Evolutionary conservation across 2,329 filamentous ascomycete species (phyloP).

Genomic region (Purpureocillium lavendulum): DNA sequence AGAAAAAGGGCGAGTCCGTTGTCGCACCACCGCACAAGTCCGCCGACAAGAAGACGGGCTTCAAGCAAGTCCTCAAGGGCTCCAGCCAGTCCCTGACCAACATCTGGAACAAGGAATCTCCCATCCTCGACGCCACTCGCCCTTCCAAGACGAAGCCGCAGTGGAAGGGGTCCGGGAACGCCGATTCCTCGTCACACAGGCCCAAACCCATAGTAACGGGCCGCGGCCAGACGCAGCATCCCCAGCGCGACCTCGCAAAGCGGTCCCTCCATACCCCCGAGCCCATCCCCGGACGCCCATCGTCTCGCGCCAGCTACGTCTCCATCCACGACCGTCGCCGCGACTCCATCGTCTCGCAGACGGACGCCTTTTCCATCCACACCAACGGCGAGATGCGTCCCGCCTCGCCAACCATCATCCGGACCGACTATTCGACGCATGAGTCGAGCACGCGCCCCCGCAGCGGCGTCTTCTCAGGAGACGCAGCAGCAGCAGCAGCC

Average conservation of each 20-base stretch:
- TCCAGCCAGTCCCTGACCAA: constrained; percentile 37
- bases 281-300: constrained; percentile 22
- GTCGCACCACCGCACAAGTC: constrained; percentile 8
- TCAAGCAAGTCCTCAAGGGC: constrained; percentile 42
- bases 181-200: not conserved
- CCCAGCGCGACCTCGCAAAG: constrained; percentile 1
- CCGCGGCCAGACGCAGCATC: constrained; percentile 4
- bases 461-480: constrained; percentile 8
- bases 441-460: constrained; percentile 11
- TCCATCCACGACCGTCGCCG: constrained; percentile 42
- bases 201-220: too few relatives aligned
- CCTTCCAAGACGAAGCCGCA: constrained; percentile 14
- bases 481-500: too few relatives aligned
- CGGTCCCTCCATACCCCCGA: constrained; percentile 14
- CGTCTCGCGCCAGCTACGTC: constrained; percentile 39
- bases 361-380: constrained; percentile 46
- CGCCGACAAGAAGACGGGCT: constrained; percentile 14
- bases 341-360: constrained; percentile 47
- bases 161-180: constrained; percentile 12
- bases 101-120: constrained; percentile 40
- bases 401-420: constrained; percentile 30
- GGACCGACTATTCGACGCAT: constrained; percentile 15
- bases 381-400: constrained; percentile 34
- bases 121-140: constrained; percentile 12
- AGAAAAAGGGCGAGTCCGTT: constrained; percentile 18